Conservation (phyloP, 495 filamentous ascomycete genomes). For the Penicillium parvum region DNA sequence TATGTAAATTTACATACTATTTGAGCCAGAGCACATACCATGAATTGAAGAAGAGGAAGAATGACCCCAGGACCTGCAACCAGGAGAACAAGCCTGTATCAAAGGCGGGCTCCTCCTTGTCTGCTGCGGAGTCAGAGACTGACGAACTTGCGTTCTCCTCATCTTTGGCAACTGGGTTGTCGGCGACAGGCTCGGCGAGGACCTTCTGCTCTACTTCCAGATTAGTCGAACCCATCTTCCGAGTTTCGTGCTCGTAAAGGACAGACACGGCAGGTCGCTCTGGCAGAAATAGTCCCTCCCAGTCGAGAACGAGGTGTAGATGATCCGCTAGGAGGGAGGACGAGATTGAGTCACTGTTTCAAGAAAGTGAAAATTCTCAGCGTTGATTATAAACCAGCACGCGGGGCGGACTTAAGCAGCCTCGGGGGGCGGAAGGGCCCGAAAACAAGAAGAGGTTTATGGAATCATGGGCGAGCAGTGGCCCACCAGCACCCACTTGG, state of each 20-base stretch:
- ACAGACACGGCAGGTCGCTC: slow-evolving; percentile 1
- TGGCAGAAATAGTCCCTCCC: background rate
- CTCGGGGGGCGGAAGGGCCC: slow-evolving; percentile 14
- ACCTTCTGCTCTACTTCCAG: slow-evolving; percentile 27
- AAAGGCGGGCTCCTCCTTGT: slow-evolving; percentile 28
- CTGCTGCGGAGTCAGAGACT: slow-evolving; percentile 8
- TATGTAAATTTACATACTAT: too few species aligned
- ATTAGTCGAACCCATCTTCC: slow-evolving; percentile 24
- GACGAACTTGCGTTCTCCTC: slow-evolving; percentile 12
- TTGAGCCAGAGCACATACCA: slow-evolving; percentile 43
- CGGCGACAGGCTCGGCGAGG: slow-evolving; percentile 1
- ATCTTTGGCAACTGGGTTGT: slow-evolving; percentile 10
- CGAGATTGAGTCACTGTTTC: background rate
- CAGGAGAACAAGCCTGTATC: slow-evolving; percentile 44
- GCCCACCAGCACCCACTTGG: slow-evolving; percentile 17
- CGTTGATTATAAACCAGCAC: slow-evolving; percentile 18
- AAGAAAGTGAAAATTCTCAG: slow-evolving; percentile 1
- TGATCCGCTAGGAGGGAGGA: too few species aligned
- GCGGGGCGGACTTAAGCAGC: slow-evolving; percentile 13
- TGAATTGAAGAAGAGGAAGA: slow-evolving; percentile 55
- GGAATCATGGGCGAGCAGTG: background rate
- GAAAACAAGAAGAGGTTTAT: slow-evolving; percentile 9
- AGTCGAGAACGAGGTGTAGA: background rate
- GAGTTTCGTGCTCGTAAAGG: background rate
- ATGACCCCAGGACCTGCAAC: slow-evolving; percentile 52